A percentile compares a stretch with the other conserved stretches of the same genome.
These are phyloP conservation scores for Calonectria pseudoreteaudii DNA, from an alignment of 2,329 filamentous ascomycete genomes.

Conservation along the genomic window DNA sequence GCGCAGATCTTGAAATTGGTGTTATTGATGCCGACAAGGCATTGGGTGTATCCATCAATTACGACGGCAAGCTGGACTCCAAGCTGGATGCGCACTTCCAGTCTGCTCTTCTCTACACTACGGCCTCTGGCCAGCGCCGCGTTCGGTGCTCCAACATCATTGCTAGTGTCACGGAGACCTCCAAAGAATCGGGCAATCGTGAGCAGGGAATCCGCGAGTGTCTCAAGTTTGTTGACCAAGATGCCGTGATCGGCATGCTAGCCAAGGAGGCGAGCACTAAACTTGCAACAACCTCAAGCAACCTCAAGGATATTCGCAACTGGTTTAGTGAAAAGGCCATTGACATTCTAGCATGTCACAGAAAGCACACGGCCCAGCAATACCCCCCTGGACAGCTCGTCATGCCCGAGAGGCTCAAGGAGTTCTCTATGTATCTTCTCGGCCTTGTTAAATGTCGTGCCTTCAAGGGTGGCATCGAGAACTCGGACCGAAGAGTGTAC, in stretches of 20 bases:
- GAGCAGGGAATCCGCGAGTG: slow-evolving; percentile 76
- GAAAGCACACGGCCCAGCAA: slow-evolving; percentile 88
- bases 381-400: slow-evolving; percentile 94
- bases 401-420: slow-evolving; percentile 94
- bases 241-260: slow-evolving; percentile 88
- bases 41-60: slow-evolving; percentile 89
- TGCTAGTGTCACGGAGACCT: slow-evolving; percentile 84
- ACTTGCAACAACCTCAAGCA: slow-evolving; percentile 75
- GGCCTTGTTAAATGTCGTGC: slow-evolving; percentile 90
- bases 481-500: slow-evolving; percentile 89
- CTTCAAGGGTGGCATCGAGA: slow-evolving; percentile 92
- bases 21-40: slow-evolving; percentile 94
- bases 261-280: slow-evolving; percentile 95
- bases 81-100: slow-evolving; percentile 99
- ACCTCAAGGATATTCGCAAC: slow-evolving; percentile 86
- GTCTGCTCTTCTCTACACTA: slow-evolving; percentile 93
- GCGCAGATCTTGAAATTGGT: slow-evolving; percentile 93
- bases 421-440: slow-evolving; percentile 96
- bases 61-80: slow-evolving; percentile 96
- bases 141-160: slow-evolving; percentile 95
- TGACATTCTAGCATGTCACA: slow-evolving; percentile 90
- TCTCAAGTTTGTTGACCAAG: slow-evolving; percentile 96
- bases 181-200: slow-evolving; percentile 52
- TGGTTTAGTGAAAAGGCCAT: slow-evolving; percentile 91
- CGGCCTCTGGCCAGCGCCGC: slow-evolving; percentile 86